Evolutionary conservation across 345 rosid species (phyloP), one percentile per base, ranked within the genome.

Genomic region (Acer negundo): DNA sequence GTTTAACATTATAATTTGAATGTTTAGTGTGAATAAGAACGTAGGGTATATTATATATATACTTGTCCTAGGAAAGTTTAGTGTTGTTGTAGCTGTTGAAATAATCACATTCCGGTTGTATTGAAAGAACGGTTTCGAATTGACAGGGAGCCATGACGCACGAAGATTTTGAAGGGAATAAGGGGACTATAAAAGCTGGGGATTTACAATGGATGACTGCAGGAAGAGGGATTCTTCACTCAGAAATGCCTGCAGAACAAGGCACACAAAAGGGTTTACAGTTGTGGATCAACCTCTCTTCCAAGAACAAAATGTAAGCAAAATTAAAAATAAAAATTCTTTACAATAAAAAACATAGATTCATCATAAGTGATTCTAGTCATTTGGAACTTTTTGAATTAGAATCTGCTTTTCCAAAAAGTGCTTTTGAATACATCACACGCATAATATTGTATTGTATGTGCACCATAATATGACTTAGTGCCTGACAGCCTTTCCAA

Each of bases 181-280:
- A 89, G 76, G 97, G 98, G 79, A 89, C 87, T 0, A 93, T 93
- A 68, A 89, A 83, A 77, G 68, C 90, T 4, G 98, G 98, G n/a
- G 98, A 91, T 74, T 42, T 95, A 66, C 98, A 95, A 76, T 95
- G 98, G 98, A 95, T 93, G 98, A 95, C 98, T 0, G 97, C 98
- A 1, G 97, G 98, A n/a, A 92, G 92, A 82, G 95, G 98, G 79
- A 90, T 95, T 47, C 93, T 94, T 76, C 98, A 94, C 67, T 94
- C 98, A 3, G 98, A 94, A 76, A 94, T 94, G 98, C 98, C 98
- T 68, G 93, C 90, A 38, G 81, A 84, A 17, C 88, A 85, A 40
- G 95, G 97, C 68, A 91, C 91, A 31, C 95, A 92, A 78, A 95
- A 87, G 75, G 97, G 97, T 19, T 81, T 95, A 24, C 97, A 95